A percentile compares a stretch with the other conserved stretches of the same genome.
phyloP scores from a whole-genome alignment of 129 eudicot species.

The Gnaphalium uliginosum region DNA sequence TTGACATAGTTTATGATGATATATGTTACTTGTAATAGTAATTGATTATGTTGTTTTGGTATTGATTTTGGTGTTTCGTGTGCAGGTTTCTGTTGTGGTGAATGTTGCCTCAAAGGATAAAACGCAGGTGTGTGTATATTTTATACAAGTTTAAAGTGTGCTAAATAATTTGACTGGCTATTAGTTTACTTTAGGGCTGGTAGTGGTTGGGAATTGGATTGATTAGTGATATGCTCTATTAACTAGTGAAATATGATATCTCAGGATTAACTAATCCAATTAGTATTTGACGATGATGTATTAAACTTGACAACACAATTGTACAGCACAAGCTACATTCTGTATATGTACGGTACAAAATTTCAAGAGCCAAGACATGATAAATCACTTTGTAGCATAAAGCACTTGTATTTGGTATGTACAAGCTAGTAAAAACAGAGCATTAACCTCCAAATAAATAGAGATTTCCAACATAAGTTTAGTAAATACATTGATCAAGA shows the following conservation, averaged over 20 bases:
- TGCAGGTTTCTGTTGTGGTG: conserved; percentile 85
- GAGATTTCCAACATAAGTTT: background rate
- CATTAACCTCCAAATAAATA: background rate
- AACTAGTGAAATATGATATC: background rate
- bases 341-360: background rate
- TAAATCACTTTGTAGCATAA: background rate
- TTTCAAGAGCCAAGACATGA: background rate
- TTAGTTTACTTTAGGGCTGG: background rate
- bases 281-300: background rate
- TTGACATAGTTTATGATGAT: background rate
- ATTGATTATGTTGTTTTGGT: conserved; percentile 19
- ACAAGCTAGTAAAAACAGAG: background rate
- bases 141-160: background rate
- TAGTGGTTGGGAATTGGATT: conserved; percentile 4
- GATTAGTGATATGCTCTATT: background rate
- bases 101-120: conserved; percentile 73
- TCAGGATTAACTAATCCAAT: background rate
- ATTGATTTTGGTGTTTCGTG: background rate
- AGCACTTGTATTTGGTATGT: background rate
- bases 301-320: background rate
- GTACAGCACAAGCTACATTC: background rate
- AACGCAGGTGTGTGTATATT: conserved; percentile 62
- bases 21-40: background rate
- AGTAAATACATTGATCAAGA: conserved; percentile 3
- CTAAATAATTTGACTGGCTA: background rate